These are phyloP conservation scores for Pythium rishiriense DNA, from an alignment of 352 stramenopile species.

Conservation along the genomic window DNA sequence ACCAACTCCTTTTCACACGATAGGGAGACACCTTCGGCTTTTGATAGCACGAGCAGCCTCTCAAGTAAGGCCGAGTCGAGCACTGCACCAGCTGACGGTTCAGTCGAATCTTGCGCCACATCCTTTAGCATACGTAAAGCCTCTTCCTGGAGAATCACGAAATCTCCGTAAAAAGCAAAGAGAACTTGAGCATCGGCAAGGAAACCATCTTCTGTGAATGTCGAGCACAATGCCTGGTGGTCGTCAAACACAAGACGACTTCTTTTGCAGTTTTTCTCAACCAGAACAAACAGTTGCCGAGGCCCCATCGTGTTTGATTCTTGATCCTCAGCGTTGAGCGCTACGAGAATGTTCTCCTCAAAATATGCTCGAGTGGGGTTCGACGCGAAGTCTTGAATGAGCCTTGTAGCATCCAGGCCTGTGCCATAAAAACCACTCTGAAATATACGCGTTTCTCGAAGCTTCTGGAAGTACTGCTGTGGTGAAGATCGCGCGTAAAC, in stretches of 20 bases:
- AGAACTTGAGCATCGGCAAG: slow-evolving; percentile 4
- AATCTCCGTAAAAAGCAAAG: slow-evolving; percentile 62
- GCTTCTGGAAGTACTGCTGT: slow-evolving; percentile 31
- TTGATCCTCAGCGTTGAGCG: slow-evolving; percentile 1
- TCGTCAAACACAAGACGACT: slow-evolving; percentile 28
- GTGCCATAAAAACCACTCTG: slow-evolving; percentile 40
- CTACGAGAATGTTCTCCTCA: neutral
- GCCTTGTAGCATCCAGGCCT: slow-evolving; percentile 41
- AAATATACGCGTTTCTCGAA: slow-evolving; percentile 32
- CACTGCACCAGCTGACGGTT: slow-evolving; percentile 6
- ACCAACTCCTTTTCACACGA: slow-evolving; percentile 15
- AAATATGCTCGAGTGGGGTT: neutral
- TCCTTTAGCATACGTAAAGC: slow-evolving; percentile 18
- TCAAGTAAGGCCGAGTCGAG: slow-evolving; percentile 22
- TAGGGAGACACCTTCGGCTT: neutral
- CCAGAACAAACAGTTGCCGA: neutral
- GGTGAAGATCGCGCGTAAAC: slow-evolving; percentile 48
- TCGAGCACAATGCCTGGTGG: slow-evolving; percentile 29
- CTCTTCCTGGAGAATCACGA: slow-evolving; percentile 37
- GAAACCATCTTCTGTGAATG: neutral
- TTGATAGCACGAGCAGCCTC: neutral
- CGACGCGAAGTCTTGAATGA: slow-evolving; percentile 15
- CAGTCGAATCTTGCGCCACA: neutral
- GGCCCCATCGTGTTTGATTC: neutral
- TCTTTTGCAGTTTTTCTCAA: neutral